Evolutionary conservation across 2,329 filamentous ascomycete species (phyloP).

Genomic region (Basipetospora chlamydospora): DNA sequence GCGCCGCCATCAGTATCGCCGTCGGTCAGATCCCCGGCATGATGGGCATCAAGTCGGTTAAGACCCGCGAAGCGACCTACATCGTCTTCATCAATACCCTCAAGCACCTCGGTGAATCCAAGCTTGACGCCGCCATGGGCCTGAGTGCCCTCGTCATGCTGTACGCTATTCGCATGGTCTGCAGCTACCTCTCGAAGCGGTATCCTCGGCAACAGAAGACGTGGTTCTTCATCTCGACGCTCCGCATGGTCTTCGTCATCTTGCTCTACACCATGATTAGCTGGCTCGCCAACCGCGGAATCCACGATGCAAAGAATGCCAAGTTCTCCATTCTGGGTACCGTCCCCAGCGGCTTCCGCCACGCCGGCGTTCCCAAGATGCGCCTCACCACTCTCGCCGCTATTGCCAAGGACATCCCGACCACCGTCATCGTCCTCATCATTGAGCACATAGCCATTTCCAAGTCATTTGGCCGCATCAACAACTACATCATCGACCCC

Average conservation of each 20-base stretch:
- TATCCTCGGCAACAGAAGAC: constrained; percentile 55
- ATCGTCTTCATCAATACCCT: constrained; percentile 70
- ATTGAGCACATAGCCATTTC: constrained; percentile 75
- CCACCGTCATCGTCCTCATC: constrained; percentile 61
- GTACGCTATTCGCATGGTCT: constrained; percentile 56
- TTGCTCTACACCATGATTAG: constrained; percentile 84
- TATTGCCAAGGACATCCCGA: constrained; percentile 53
- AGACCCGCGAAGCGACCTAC: constrained; percentile 67
- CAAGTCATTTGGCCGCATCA: constrained; percentile 67
- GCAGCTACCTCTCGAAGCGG: constrained; percentile 52
- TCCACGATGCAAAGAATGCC: constrained; percentile 39
- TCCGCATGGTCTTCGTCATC: constrained; percentile 84
- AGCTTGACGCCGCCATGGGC: constrained; percentile 75
- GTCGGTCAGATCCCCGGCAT: constrained; percentile 69
- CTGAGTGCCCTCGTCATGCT: constrained; percentile 67
- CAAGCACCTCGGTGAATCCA: constrained; percentile 50
- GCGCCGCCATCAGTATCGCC: constrained; percentile 79
- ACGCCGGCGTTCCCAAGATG: constrained; percentile 51
- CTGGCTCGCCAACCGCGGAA: constrained; percentile 64
- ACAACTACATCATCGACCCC: constrained; percentile 69
- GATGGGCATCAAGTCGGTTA: constrained; percentile 64
- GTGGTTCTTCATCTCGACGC: constrained; percentile 81
- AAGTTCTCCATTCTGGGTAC: constrained; percentile 58
- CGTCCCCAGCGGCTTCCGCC: constrained; percentile 70
- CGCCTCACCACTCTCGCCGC: constrained; percentile 44